These are phyloP conservation scores for Harrya chromipes DNA, from an alignment of 768 basidiomycete genomes.

Conservation along the genomic window DNA sequence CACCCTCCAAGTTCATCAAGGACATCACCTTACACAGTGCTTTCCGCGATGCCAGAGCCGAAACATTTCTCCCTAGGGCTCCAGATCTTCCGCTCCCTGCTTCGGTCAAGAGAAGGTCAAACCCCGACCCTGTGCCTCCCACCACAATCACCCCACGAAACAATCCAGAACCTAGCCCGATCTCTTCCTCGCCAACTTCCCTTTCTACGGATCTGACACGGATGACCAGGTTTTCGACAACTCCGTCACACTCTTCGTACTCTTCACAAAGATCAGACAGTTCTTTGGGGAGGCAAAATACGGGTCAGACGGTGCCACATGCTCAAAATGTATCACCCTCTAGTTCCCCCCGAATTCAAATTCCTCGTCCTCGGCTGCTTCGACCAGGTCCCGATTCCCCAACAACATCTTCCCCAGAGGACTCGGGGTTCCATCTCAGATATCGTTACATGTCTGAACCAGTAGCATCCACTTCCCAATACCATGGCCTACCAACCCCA, in stretches of 20 bases:
- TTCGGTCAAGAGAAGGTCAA: neutral
- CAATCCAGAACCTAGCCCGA: neutral
- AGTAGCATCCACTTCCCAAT: neutral
- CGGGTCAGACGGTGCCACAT: neutral
- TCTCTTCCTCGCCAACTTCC: neutral
- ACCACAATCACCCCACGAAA: neutral
- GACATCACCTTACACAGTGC: constrained; percentile 27
- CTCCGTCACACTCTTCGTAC: constrained; percentile 2
- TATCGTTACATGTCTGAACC: constrained; percentile 2
- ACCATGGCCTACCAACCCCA: constrained; percentile 4
- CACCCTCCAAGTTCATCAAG: constrained; percentile 26
- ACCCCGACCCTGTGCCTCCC: neutral
- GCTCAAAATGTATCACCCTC: neutral
- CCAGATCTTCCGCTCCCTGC: constrained; percentile 25
- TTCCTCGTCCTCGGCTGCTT: constrained; percentile 6
- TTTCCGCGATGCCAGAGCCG: constrained; percentile 34
- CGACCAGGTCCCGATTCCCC: constrained; percentile 10
- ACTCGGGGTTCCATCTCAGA: constrained; percentile 7
- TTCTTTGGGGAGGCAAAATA: neutral
- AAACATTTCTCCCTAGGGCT: constrained; percentile 26
- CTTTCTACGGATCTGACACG: neutral
- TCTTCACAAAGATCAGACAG: constrained; percentile 3
- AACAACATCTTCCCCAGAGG: constrained; percentile 18
- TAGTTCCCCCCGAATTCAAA: constrained; percentile 12
- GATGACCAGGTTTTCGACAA: neutral